Evolutionary conservation across 257 asterid genomes (phyloP).

Genomic region (Przewalskia tangutica): DNA sequence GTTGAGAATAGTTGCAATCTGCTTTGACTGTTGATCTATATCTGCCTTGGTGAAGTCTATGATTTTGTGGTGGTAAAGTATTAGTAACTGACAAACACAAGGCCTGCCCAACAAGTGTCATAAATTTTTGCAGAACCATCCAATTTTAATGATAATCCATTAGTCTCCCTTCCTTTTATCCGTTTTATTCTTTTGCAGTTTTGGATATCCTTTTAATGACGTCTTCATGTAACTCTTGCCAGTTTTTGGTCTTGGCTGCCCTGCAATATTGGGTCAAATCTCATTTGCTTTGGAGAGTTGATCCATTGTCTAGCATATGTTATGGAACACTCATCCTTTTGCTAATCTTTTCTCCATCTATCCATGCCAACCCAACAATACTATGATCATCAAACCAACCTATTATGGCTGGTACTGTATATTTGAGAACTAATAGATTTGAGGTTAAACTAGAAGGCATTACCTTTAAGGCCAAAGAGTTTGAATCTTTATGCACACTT

Average conservation of each 20-base stretch:
- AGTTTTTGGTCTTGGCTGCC: not conserved
- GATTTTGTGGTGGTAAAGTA: not conserved
- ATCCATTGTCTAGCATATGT: not conserved
- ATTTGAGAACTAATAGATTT: slow-evolving; percentile 55
- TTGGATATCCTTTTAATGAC: not conserved
- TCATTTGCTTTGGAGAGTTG: not conserved
- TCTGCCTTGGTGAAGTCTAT: not conserved
- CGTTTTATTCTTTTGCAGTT: not conserved
- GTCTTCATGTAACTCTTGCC: not conserved
- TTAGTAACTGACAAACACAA: not conserved
- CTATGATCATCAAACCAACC: not conserved
- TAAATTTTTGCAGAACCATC: not conserved
- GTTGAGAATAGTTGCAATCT: not conserved
- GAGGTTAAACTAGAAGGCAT: slow-evolving; percentile 88
- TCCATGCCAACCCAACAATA: not conserved
- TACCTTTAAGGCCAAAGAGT: slow-evolving; percentile 60
- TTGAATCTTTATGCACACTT: slow-evolving; percentile 50
- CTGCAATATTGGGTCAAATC: not conserved
- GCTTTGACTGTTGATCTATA: not conserved
- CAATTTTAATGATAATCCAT: not conserved
- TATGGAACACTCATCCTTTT: not conserved
- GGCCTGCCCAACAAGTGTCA: not conserved
- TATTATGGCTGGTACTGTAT: slow-evolving; percentile 67
- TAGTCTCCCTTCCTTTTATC: not conserved
- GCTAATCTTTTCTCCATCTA: not conserved